Percentiles rank a stretch among this genome's conserved stretches.
phyloP scores from a whole-genome alignment of 2,329 filamentous ascomycete species.

The Sclerotinia spermophila region DNA sequence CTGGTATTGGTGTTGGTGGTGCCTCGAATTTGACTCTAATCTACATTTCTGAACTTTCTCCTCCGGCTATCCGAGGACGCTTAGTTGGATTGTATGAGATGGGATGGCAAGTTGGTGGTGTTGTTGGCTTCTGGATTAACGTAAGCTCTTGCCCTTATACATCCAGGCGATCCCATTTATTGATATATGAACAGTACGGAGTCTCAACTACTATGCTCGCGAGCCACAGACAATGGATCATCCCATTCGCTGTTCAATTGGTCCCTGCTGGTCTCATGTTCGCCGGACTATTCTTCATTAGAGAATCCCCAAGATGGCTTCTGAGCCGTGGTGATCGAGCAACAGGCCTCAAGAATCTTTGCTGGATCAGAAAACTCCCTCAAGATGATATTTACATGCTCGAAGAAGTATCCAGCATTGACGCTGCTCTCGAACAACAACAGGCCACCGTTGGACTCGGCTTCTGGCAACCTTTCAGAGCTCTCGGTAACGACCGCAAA shows the following conservation, averaged over 20 bases:
- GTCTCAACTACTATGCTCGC: slow-evolving; percentile 42
- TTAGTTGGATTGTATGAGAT: slow-evolving; percentile 66
- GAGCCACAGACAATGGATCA: slow-evolving; percentile 36
- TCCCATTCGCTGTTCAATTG: slow-evolving; percentile 39
- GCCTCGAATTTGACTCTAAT: slow-evolving; percentile 59
- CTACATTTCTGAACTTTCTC: slow-evolving; percentile 58
- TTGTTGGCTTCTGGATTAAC: slow-evolving; percentile 65
- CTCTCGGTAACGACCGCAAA: slow-evolving; percentile 37
- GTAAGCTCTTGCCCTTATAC: slow-evolving; percentile 34
- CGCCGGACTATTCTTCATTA: slow-evolving; percentile 53
- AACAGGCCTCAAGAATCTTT: slow-evolving; percentile 41
- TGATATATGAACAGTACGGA: slow-evolving; percentile 49
- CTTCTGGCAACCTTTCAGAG: slow-evolving; percentile 68
- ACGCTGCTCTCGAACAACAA: slow-evolving; percentile 65
- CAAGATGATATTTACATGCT: slow-evolving; percentile 61
- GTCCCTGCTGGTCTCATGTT: slow-evolving; percentile 36
- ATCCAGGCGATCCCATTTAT: not conserved
- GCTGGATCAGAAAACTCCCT: slow-evolving; percentile 61
- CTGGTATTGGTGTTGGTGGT: slow-evolving; percentile 30
- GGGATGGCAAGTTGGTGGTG: slow-evolving; percentile 60
- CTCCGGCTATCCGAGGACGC: slow-evolving; percentile 41
- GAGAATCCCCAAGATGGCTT: slow-evolving; percentile 60
- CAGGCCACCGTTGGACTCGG: slow-evolving; percentile 60
- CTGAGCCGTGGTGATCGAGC: slow-evolving; percentile 20
- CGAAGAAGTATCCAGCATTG: slow-evolving; percentile 69